Evolutionary conservation across 2,329 filamentous ascomycete genomes (phyloP).

Genomic region (Penicillium sp.): DNA sequence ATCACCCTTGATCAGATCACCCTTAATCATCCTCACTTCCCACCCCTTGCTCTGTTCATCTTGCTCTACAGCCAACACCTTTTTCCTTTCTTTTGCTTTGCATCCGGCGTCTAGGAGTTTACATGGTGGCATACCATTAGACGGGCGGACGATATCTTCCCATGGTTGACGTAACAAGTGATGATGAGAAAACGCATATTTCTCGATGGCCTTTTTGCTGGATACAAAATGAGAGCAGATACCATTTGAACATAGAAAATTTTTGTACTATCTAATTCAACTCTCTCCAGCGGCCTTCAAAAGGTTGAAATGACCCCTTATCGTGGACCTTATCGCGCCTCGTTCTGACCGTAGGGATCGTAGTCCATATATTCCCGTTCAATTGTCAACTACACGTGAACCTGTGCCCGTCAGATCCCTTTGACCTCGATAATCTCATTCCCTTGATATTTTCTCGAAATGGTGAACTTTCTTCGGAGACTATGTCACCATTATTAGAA

Average conservation of each 20-base stretch:
- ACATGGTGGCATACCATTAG: constrained; percentile 22
- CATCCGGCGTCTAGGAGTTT: constrained; percentile 30
- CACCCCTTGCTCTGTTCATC: constrained; percentile 9
- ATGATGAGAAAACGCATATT: constrained; percentile 22
- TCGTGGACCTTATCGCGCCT: no score
- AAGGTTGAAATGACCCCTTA: no score
- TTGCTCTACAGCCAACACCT: not conserved
- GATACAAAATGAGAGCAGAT: constrained; percentile 4
- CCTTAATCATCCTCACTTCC: constrained; percentile 18
- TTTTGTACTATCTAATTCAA: not conserved
- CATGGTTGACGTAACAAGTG: constrained; percentile 8
- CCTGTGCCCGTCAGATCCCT: no score
- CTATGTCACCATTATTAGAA: no score
- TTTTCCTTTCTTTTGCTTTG: constrained; percentile 13
- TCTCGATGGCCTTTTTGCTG: not conserved
- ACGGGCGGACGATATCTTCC: constrained; percentile 14
- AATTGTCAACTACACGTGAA: no score
- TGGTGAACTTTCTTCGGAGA: no score
- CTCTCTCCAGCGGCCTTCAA: no score
- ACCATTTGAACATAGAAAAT: constrained; percentile 8
- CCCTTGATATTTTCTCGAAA: no score
- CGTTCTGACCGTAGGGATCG: no score
- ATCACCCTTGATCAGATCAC: constrained; percentile 38
- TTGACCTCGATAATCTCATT: no score
- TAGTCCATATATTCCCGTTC: no score